These are phyloP conservation scores for Penicillium italicum DNA, from an alignment of 2,329 filamentous ascomycete species.

Conservation along the genomic window DNA sequence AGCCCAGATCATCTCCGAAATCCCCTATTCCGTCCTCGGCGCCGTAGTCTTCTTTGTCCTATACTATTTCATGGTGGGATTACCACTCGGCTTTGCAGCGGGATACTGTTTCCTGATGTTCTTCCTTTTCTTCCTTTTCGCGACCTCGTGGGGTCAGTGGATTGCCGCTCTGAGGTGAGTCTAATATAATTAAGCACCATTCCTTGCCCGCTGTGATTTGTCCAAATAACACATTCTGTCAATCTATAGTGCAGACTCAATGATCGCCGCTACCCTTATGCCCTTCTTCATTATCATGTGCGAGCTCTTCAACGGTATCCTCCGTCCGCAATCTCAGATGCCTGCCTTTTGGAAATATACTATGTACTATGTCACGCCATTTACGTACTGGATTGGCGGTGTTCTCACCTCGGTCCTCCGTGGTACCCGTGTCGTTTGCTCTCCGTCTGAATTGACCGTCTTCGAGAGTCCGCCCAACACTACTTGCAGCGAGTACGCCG, in stretches of 20 bases:
- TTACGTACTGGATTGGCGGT: conserved; percentile 76
- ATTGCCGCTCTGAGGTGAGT: conserved; percentile 67
- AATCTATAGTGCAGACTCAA: conserved; percentile 47
- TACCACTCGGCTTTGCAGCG: conserved; percentile 60
- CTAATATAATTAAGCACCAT: neutral
- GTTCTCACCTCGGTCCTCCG: conserved; percentile 75
- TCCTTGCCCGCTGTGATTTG: neutral
- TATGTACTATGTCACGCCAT: conserved; percentile 80
- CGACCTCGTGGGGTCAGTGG: conserved; percentile 71
- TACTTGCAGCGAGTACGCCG: conserved; percentile 72
- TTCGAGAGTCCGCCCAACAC: conserved; percentile 65
- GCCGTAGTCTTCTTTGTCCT: conserved; percentile 63
- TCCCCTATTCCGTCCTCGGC: conserved; percentile 61
- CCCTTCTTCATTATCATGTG: conserved; percentile 82
- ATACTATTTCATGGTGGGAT: conserved; percentile 69
- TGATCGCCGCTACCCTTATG: conserved; percentile 74
- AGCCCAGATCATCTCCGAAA: conserved; percentile 64
- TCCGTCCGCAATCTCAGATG: conserved; percentile 73
- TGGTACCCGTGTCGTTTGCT: conserved; percentile 60
- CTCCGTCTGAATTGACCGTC: conserved; percentile 58
- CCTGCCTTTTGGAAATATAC: conserved; percentile 73
- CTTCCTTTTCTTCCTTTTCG: conserved; percentile 68
- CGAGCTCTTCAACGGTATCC: conserved; percentile 81
- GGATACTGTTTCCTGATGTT: conserved; percentile 73
- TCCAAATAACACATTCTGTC: neutral